phyloP scores from a whole-genome alignment of 306 rosid genomes.

The Crataegus laevigata region DNA sequence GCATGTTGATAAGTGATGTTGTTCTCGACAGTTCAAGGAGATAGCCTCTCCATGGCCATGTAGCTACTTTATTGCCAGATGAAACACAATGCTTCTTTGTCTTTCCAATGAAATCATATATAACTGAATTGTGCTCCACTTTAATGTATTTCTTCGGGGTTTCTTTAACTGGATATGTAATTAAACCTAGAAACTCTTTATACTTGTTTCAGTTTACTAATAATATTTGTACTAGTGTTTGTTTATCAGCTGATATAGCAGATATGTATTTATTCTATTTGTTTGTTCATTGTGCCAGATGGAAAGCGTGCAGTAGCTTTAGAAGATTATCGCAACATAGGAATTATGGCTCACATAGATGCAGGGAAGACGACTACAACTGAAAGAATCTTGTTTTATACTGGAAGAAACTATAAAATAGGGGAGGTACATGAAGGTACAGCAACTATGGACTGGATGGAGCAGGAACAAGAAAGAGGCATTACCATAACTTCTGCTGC shows the following conservation, averaged over 20 bases:
- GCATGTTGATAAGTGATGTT: background rate
- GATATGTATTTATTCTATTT: conserved; percentile 13
- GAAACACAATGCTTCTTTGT: background rate
- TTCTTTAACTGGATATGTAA: background rate
- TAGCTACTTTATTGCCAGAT: background rate
- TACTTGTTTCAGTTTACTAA: background rate
- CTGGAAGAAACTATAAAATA: conserved; percentile 90
- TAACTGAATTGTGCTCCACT: background rate
- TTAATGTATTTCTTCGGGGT: background rate
- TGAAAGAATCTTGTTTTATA: conserved; percentile 73
- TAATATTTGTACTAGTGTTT: background rate
- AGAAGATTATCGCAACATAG: conserved; percentile 85
- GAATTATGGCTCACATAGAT: conserved; percentile 98
- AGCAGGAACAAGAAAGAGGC: conserved; percentile 97
- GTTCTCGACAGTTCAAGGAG: background rate
- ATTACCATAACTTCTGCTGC: conserved; percentile 99
- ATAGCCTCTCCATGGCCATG: background rate
- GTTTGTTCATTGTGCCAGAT: conserved; percentile 22
- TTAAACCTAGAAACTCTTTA: background rate
- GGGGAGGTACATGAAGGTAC: conserved; percentile 98
- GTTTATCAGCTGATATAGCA: background rate
- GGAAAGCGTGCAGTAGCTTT: conserved; percentile 55
- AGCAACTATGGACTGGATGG: conserved; percentile 99
- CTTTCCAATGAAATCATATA: background rate
- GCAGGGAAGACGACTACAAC: conserved; percentile 98